These are phyloP conservation scores for Ogataea paraovalis DNA, from an alignment of 805 yeast genomes.

Conservation along the genomic window DNA sequence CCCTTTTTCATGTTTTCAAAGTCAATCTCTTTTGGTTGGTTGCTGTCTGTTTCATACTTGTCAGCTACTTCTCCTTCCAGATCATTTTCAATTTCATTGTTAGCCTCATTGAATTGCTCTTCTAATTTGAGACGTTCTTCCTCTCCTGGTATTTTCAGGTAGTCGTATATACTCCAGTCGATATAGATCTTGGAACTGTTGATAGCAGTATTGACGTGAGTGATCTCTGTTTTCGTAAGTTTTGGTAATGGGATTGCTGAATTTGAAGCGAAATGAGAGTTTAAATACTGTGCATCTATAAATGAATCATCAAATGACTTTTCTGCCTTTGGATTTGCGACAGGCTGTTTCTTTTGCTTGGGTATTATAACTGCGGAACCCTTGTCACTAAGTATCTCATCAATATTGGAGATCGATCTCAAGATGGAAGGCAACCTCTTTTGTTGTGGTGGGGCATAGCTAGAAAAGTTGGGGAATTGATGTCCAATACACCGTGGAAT, in stretches of 20 bases:
- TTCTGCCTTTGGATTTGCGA: background rate
- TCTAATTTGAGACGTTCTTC: slow-evolving; percentile 17
- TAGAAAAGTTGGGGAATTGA: background rate
- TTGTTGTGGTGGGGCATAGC: background rate
- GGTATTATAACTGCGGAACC: background rate
- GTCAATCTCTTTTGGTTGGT: background rate
- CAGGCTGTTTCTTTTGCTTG: background rate
- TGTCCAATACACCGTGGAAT: too few species aligned
- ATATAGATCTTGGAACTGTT: slow-evolving; percentile 41
- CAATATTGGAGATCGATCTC: slow-evolving; percentile 3
- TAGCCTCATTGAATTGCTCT: slow-evolving; percentile 3
- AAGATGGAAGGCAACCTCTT: background rate
- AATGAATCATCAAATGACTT: background rate
- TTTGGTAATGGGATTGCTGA: slow-evolving; percentile 9
- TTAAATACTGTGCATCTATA: slow-evolving; percentile 20
- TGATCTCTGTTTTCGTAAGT: slow-evolving; percentile 6
- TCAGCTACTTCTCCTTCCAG: slow-evolving; percentile 5
- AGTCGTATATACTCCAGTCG: slow-evolving; percentile 59
- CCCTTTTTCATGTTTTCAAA: slow-evolving; percentile 23
- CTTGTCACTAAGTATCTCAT: background rate
- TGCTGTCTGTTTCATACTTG: slow-evolving; percentile 1
- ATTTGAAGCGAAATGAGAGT: slow-evolving; percentile 9
- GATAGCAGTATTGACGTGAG: slow-evolving; percentile 37
- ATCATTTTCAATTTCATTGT: background rate
- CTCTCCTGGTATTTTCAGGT: slow-evolving; percentile 56